These are phyloP conservation scores for Coniella lustricola DNA, from an alignment of 2,329 filamentous ascomycete species.

Conservation along the genomic window DNA sequence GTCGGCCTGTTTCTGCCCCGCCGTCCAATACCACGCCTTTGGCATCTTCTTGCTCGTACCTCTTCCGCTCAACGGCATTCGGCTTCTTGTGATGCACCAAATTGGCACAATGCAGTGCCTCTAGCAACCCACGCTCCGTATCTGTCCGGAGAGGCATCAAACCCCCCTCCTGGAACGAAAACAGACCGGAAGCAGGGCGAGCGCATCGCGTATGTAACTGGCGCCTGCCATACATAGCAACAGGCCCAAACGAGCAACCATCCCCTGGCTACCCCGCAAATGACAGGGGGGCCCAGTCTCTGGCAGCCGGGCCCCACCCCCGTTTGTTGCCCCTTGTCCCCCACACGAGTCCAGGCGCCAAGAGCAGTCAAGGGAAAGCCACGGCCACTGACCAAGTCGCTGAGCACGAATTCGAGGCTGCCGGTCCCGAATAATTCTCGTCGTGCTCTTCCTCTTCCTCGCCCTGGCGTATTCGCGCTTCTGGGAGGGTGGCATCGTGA, in stretches of 20 bases:
- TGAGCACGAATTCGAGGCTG: neutral
- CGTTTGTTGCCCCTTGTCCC: neutral
- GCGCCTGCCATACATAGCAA: neutral
- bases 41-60: neutral
- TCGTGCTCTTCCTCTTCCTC: neutral
- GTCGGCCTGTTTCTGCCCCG: neutral
- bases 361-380: too few species aligned
- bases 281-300: neutral
- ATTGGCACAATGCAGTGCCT: neutral
- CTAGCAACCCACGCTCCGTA: neutral
- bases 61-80: neutral
- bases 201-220: conserved; percentile 1
- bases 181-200: conserved; percentile 9
- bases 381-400: too few species aligned
- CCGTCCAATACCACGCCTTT: neutral
- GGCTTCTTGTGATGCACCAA: neutral
- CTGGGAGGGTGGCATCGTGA: too few species aligned
- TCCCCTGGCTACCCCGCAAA: conserved; percentile 11
- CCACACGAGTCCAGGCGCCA: neutral
- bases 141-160: neutral
- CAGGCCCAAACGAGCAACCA: neutral
- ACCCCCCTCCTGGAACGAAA: conserved; percentile 5
- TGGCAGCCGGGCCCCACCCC: conserved; percentile 7
- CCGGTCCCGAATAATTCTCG: conserved; percentile 10
- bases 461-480: too few species aligned